Conservation (phyloP, 2,329 filamentous ascomycete species). For the Sarocladium oryzae region DNA sequence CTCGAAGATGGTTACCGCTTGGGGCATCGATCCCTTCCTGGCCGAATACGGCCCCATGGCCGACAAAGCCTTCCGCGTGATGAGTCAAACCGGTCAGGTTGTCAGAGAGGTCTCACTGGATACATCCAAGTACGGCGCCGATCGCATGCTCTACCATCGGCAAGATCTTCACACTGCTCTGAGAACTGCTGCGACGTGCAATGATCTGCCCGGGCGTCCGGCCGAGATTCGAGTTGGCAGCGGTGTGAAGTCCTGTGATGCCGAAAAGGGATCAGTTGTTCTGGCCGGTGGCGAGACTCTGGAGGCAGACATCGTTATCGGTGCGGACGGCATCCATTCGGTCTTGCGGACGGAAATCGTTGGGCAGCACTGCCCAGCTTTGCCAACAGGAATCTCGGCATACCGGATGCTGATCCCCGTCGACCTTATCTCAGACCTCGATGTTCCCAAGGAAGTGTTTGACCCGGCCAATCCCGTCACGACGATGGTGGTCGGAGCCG, state of each 20-base stretch:
- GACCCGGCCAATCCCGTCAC: neutral
- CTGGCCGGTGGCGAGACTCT: neutral
- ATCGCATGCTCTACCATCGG: constrained; percentile 5
- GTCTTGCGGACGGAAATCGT: neutral
- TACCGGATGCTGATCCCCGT: constrained; percentile 3
- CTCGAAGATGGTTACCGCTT: neutral
- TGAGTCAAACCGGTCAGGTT: neutral
- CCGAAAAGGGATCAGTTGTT: neutral
- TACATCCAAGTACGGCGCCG: constrained; percentile 1
- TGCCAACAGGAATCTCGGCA: neutral
- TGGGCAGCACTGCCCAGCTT: neutral
- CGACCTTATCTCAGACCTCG: neutral
- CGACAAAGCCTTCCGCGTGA: neutral
- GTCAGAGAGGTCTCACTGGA: neutral
- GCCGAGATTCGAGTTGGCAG: neutral
- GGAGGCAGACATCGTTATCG: neutral
- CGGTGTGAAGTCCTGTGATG: neutral
- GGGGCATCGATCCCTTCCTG: neutral
- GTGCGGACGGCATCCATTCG: constrained; percentile 1
- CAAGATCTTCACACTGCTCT: constrained; percentile 2
- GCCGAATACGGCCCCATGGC: neutral
- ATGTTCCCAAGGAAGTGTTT: neutral
- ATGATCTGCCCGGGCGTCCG: neutral
- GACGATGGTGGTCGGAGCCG: neutral
- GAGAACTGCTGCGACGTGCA: neutral